Evolutionary conservation across 495 filamentous ascomycete genomes (phyloP).

Genomic region (Aspergillus baeticus): DNA sequence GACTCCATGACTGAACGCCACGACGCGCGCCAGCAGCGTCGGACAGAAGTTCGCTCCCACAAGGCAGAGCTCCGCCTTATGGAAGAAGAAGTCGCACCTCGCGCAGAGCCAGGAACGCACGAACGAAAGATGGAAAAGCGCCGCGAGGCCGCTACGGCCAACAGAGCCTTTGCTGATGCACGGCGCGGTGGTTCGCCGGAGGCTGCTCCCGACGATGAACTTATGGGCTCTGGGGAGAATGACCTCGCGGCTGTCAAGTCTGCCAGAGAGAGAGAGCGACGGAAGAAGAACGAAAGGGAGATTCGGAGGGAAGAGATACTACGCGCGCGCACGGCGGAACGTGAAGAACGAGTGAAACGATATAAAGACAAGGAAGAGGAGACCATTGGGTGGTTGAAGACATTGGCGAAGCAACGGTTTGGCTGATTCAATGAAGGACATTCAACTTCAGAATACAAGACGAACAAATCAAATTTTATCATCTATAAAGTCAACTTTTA

Average conservation of each 20-base stretch:
- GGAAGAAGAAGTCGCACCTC: slow-evolving; percentile 75
- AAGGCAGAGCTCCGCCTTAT: slow-evolving; percentile 31
- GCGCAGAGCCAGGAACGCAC: slow-evolving; percentile 79
- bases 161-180: slow-evolving; percentile 46
- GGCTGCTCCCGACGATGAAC: slow-evolving; percentile 39
- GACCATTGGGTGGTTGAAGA: slow-evolving; percentile 46
- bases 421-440: slow-evolving; percentile 22
- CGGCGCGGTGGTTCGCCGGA: slow-evolving; percentile 42
- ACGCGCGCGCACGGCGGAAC: slow-evolving; percentile 37
- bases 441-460: no score
- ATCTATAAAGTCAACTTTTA: slow-evolving; percentile 8
- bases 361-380: slow-evolving; percentile 45
- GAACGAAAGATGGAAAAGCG: slow-evolving; percentile 88
- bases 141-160: slow-evolving; percentile 50
- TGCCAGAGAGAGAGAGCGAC: slow-evolving; percentile 38
- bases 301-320: slow-evolving; percentile 44
- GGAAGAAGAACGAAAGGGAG: slow-evolving; percentile 45
- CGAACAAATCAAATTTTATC: background rate
- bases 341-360: slow-evolving; percentile 42
- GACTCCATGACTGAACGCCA: slow-evolving; percentile 51
- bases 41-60: slow-evolving; percentile 50
- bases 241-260: slow-evolving; percentile 40
- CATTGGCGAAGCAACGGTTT: slow-evolving; percentile 45
- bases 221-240: slow-evolving; percentile 44
- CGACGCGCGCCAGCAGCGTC: slow-evolving; percentile 59